Conservation (phyloP, 139 green algal genomes). For the Prasinococcaceae sp. region DNA sequence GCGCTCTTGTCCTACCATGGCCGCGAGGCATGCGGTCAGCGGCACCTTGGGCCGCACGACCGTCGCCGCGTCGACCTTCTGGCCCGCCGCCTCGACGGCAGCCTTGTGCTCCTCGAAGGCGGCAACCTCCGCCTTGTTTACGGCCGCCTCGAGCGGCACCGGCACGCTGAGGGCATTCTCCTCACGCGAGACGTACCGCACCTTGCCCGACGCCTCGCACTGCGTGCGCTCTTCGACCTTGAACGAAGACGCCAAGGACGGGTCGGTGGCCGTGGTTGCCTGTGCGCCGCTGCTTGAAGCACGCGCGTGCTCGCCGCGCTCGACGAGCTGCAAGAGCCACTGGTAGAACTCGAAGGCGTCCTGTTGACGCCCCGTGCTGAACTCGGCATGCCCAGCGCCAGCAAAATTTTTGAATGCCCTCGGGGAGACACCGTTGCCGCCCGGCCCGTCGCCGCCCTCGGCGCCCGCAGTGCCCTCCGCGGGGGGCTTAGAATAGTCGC, state of each 20-base stretch:
- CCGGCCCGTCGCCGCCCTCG: no score
- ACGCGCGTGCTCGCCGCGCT: neutral
- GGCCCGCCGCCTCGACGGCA: neutral
- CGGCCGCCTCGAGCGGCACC: constrained; percentile 75
- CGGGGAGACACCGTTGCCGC: no score
- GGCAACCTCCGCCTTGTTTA: constrained; percentile 39
- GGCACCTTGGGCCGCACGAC: constrained; percentile 55
- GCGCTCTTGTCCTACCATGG: constrained; percentile 37
- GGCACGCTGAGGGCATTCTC: constrained; percentile 51
- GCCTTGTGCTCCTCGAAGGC: constrained; percentile 1
- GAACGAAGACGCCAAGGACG: constrained; percentile 45
- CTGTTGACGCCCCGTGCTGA: constrained; percentile 31
- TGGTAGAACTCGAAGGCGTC: constrained; percentile 85
- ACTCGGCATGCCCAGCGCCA: no score
- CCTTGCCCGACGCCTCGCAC: constrained; percentile 25
- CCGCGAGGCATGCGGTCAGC: constrained; percentile 65
- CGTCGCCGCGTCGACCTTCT: constrained; percentile 8
- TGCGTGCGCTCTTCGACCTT: constrained; percentile 33
- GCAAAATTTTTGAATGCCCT: no score
- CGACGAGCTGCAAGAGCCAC: constrained; percentile 53
- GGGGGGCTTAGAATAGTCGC: constrained; percentile 17
- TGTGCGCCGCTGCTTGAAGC: neutral
- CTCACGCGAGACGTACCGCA: constrained; percentile 34
- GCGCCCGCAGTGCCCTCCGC: no score
- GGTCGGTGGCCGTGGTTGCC: neutral